Evolutionary conservation across 176 grass and related monocot species (phyloP).

Genomic region (Eleusine indica): DNA sequence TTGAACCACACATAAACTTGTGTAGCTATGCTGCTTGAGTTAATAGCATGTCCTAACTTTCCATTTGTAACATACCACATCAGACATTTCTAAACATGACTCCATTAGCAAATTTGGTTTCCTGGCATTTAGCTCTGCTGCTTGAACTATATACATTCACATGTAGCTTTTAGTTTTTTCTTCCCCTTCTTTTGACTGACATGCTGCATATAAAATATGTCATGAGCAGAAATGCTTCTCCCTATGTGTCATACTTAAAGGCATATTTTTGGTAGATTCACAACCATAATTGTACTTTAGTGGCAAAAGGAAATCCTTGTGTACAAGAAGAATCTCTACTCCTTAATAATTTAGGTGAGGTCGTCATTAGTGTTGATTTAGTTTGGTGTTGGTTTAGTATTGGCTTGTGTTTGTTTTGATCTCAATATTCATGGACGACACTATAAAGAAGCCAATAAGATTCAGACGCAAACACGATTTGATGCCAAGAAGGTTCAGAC

Average conservation of each 20-base stretch:
- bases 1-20: neutral
- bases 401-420: no score
- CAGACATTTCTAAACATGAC: neutral
- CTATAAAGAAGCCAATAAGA: no score
- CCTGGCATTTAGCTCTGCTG: no score
- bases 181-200: neutral
- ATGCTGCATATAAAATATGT: neutral
- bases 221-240: neutral
- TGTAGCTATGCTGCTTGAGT: neutral
- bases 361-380: no score
- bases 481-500: no score
- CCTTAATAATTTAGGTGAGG: no score
- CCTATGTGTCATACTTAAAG: neutral
- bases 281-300: constrained; percentile 23
- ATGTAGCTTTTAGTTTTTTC: neutral
- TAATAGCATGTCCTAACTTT: neutral
- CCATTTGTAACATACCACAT: neutral
- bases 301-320: neutral
- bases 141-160: neutral
- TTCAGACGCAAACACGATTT: no score
- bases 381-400: no score
- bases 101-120: neutral
- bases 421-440: no score
- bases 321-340: constrained; percentile 6
- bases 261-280: constrained; percentile 6